phyloP scores from a whole-genome alignment of 2,329 filamentous ascomycete species.

The Sarocladium kiliense region DNA sequence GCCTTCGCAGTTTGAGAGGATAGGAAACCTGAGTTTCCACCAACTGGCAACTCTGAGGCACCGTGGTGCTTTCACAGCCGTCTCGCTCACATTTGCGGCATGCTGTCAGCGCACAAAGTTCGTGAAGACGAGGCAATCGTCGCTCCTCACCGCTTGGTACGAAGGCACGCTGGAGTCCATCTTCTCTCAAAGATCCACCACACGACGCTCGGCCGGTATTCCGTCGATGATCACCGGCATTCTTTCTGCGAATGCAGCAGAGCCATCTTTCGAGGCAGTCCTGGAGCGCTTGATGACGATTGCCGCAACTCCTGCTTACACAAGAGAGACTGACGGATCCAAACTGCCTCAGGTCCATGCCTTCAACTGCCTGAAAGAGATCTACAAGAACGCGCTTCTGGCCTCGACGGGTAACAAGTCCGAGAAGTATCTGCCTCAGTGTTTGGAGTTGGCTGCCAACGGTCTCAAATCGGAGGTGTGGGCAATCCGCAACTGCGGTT shows the following conservation, averaged over 20 bases:
- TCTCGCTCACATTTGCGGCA: constrained; percentile 77
- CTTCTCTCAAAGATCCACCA: constrained; percentile 71
- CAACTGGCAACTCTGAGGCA: constrained; percentile 82
- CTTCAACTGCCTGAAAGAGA: constrained; percentile 86
- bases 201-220: constrained; percentile 85
- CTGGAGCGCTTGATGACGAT: constrained; percentile 59
- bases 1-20: constrained; percentile 51
- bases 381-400: constrained; percentile 79
- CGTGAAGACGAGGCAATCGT: constrained; percentile 23
- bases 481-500: constrained; percentile 89
- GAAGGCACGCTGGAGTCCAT: constrained; percentile 66
- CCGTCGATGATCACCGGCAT: constrained; percentile 82
- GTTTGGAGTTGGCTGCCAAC: constrained; percentile 72
- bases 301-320: constrained; percentile 46
- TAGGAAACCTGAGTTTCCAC: constrained; percentile 72
- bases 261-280: constrained; percentile 58
- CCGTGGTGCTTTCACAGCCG: constrained; percentile 88
- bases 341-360: constrained; percentile 90
- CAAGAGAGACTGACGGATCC: constrained; percentile 54
- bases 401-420: constrained; percentile 66
- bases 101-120: constrained; percentile 66
- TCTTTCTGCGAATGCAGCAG: constrained; percentile 57
- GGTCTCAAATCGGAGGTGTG: constrained; percentile 79
- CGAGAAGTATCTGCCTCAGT: constrained; percentile 67
- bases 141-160: constrained; percentile 66